A percentile compares a stretch with the other conserved stretches of the same genome.
These are phyloP conservation scores for Rhizopogon vesiculosus DNA, from an alignment of 768 basidiomycete species.

Conservation along the genomic window DNA sequence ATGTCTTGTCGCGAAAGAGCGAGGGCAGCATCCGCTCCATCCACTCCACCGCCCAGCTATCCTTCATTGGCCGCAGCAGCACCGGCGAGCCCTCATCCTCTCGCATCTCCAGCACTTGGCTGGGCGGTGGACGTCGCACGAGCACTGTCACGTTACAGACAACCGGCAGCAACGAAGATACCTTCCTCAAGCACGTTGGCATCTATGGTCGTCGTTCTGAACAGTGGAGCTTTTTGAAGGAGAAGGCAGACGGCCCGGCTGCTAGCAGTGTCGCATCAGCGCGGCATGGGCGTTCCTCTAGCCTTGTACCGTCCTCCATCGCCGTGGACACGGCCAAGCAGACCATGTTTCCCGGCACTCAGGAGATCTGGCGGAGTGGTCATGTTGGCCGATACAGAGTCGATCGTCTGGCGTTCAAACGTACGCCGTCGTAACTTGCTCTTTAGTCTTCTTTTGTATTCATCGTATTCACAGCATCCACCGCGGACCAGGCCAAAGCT, in stretches of 20 bases:
- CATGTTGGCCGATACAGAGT: constrained; percentile 64
- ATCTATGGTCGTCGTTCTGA: constrained; percentile 38
- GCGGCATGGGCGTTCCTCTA: constrained; percentile 20
- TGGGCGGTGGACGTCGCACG: constrained; percentile 16
- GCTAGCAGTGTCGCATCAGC: constrained; percentile 13
- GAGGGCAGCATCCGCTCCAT: constrained; percentile 31
- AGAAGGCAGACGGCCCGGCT: constrained; percentile 35
- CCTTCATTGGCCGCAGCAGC: constrained; percentile 17
- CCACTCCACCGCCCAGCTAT: constrained; percentile 24
- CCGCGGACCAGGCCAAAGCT: constrained; percentile 49
- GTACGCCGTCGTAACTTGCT: constrained; percentile 19
- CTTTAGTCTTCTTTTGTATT: not conserved
- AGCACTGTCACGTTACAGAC: constrained; percentile 29
- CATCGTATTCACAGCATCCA: constrained; percentile 22
- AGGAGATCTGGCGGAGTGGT: constrained; percentile 66
- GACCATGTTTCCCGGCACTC: constrained; percentile 22
- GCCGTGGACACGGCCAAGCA: constrained; percentile 11
- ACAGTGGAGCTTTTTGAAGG: constrained; percentile 59
- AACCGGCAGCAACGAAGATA: constrained; percentile 28
- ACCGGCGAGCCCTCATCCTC: constrained; percentile 5
- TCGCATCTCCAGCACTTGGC: constrained; percentile 1
- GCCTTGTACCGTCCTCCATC: constrained; percentile 7
- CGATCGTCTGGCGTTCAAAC: constrained; percentile 34
- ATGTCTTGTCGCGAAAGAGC: constrained; percentile 31
- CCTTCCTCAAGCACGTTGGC: constrained; percentile 34